Conservation (phyloP, 331 rosid genomes). For the Malus hybrid region DNA sequence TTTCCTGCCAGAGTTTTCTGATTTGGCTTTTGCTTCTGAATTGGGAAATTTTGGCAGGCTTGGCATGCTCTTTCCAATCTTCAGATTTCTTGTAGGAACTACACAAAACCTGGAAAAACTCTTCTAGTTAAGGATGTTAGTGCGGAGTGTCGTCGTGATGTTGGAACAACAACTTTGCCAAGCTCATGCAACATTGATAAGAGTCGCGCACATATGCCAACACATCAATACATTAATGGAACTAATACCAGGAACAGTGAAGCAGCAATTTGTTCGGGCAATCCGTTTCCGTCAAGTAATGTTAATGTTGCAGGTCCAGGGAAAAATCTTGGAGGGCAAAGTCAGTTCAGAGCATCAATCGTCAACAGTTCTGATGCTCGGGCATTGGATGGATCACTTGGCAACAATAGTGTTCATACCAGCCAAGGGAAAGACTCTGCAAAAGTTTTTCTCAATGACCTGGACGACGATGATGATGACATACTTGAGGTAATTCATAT, state of each 20-base stretch:
- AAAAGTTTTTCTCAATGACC: constrained; percentile 22
- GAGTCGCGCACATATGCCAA: constrained; percentile 7
- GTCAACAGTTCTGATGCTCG: constrained; percentile 31
- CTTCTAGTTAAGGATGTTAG: constrained; percentile 21
- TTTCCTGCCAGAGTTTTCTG: not conserved
- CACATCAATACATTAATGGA: constrained; percentile 16
- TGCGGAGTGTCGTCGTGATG: constrained; percentile 20
- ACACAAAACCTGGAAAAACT: constrained; percentile 59
- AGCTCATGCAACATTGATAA: constrained; percentile 23
- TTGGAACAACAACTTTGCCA: constrained; percentile 24
- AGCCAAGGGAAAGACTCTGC: constrained; percentile 29
- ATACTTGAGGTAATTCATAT: constrained; percentile 57
- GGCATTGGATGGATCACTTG: constrained; percentile 27
- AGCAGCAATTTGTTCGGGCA: constrained; percentile 6
- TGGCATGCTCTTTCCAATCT: constrained; percentile 65
- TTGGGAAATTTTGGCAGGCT: constrained; percentile 45
- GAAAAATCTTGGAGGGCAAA: constrained; percentile 16
- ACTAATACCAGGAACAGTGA: constrained; percentile 20
- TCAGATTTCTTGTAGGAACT: constrained; percentile 49
- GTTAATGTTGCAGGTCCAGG: constrained; percentile 21
- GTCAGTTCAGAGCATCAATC: constrained; percentile 30
- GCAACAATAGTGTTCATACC: constrained; percentile 19
- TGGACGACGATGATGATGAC: constrained; percentile 66
- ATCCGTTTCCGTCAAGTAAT: constrained; percentile 19
- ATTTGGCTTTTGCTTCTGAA: constrained; percentile 12